These are phyloP conservation scores for Phaeosphaeria sp. DNA, from an alignment of 2,329 filamentous ascomycete genomes.

Conservation along the genomic window DNA sequence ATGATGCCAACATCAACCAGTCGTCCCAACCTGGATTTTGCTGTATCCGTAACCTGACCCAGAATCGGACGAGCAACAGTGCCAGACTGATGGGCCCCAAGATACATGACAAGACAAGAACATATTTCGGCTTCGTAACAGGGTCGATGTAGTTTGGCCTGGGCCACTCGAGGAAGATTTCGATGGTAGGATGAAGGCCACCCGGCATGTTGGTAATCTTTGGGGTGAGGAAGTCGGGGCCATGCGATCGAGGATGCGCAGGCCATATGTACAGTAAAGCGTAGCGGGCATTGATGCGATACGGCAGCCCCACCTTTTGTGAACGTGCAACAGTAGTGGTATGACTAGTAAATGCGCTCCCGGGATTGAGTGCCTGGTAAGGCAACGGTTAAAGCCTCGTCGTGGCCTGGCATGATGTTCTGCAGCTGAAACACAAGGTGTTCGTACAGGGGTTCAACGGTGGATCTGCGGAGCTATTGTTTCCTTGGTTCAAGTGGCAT, in stretches of 20 bases:
- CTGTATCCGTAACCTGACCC: neutral
- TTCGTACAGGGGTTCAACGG: neutral
- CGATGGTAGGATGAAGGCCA: neutral
- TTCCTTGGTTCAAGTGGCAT: neutral
- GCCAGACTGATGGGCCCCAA: neutral
- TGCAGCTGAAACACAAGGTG: neutral
- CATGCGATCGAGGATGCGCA: neutral
- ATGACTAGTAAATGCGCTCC: neutral
- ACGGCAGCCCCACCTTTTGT: neutral
- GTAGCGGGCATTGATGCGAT: neutral
- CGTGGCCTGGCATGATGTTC: neutral
- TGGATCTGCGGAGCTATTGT: neutral
- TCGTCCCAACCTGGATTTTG: neutral
- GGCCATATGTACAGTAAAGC: neutral
- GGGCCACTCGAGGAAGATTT: neutral
- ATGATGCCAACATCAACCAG: neutral
- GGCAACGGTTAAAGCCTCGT: neutral
- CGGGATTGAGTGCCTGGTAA: neutral
- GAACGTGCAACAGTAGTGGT: conserved; percentile 1
- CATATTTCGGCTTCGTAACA: neutral
- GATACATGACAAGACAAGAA: neutral
- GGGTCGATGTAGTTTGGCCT: neutral
- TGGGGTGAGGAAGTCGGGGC: neutral
- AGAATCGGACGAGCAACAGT: neutral
- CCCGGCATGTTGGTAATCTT: neutral